A percentile compares a stretch with the other conserved stretches of the same genome.
Conservation (phyloP, 352 stramenopile species). For the Pythium monospermum region DNA sequence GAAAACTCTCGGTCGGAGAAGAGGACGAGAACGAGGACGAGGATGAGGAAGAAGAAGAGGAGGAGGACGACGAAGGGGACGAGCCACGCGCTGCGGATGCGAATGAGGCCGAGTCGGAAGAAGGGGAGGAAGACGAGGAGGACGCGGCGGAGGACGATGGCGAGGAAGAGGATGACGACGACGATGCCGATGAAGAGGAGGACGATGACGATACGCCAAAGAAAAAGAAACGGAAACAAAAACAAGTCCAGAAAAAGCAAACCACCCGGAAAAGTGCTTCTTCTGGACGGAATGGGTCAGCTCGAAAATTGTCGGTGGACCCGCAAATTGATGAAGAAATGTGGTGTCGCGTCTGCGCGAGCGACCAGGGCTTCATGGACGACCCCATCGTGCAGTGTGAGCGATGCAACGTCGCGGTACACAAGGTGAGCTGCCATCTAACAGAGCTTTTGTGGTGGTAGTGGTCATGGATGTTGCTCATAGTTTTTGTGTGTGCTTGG, state of each 20-base stretch:
- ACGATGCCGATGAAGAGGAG: constrained; percentile 35
- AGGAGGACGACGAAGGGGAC: constrained; percentile 47
- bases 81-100: constrained; percentile 26
- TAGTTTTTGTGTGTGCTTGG: no score
- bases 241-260: constrained; percentile 26
- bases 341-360: constrained; percentile 88
- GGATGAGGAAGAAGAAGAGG: constrained; percentile 10
- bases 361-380: constrained; percentile 81
- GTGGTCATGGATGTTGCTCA: no score
- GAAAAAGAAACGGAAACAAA: constrained; percentile 37
- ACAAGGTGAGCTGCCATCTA: constrained; percentile 48
- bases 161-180: constrained; percentile 29
- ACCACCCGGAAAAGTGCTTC: no score
- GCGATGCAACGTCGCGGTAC: constrained; percentile 75
- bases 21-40: constrained; percentile 19
- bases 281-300: no score
- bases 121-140: constrained; percentile 22
- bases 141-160: constrained; percentile 35
- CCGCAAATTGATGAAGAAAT: constrained; percentile 78
- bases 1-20: constrained; percentile 14
- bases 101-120: constrained; percentile 20
- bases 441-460: background rate
- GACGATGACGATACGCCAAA: constrained; percentile 32
- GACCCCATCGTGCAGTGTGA: constrained; percentile 88
- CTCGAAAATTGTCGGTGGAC: no score